Base-by-base conservation (phyloP, 441 rosid genomes). In the Raphanus hybrid region DNA sequence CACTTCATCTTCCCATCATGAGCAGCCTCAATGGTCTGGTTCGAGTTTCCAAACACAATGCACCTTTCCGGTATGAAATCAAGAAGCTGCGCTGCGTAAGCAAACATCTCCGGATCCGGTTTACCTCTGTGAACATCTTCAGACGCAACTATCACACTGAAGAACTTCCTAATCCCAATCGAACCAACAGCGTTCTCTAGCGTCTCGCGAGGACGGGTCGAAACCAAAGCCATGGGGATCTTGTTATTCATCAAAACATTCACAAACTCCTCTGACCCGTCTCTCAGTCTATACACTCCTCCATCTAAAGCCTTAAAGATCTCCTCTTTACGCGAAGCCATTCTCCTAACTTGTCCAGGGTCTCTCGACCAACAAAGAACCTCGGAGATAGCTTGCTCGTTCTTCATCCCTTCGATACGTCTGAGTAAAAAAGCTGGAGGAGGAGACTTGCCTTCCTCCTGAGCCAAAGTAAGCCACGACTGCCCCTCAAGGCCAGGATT, bases 331-430 rank as follows among this genome's bases (percentile, higher is more conserved):
- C 97, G 85, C 0, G 83, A 82, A 11, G 98, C 91, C 88, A 93
- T 84, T 79, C 98, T 89, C 75, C 86, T 88, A 80, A 88, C 71
- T 70, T 88, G 88, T 3, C 86, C 74, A 0, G 92, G 89, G 67
- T 95, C 98, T 68, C 99, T 85, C 11, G 99, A 93, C 99, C 99
- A 95, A 73, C 99, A 95, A 16, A 95, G 83, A 71, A 91, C 94
- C 85, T 93, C 98, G 0, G 99, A 93, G 14, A 95, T 86, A 4
- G 96, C 98, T 74, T 95, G 99, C 82, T 95, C 98, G 8, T 85
- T 95, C 80, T 95, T 95, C 97, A 92, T 95, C 73, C 99, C 99
- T 80, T 91, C 97, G 1, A 92, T 71, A 27, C 95, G 84, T 81
- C 83, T 86, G 3, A 95, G 89, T 14, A 85, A 74, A 67, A 89